A percentile compares a stretch with the other conserved stretches of the same genome.
Conservation (phyloP, 495 filamentous ascomycete genomes). For the Aspergillus incahuasiensis region DNA sequence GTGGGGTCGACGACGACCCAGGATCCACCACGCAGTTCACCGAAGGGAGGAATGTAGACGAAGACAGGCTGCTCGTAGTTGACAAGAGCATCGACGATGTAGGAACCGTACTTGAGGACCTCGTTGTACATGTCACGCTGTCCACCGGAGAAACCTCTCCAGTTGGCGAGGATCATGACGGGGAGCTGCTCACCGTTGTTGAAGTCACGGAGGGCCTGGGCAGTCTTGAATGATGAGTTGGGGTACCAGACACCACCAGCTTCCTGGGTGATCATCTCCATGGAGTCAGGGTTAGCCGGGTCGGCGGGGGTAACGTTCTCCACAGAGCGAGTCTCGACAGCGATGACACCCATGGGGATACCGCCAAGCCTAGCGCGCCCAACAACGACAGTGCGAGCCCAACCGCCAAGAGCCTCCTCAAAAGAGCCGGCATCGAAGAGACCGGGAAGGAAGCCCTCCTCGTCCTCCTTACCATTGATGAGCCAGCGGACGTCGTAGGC, state of each 20-base stretch:
- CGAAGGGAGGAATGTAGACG: conserved; percentile 95
- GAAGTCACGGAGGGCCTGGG: conserved; percentile 97
- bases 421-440: conserved; percentile 96
- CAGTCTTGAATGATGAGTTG: conserved; percentile 99
- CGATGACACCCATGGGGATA: conserved; percentile 98
- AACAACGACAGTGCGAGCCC: conserved; percentile 94
- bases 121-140: conserved; percentile 99
- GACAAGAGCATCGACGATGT: conserved; percentile 96
- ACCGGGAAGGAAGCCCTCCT: conserved; percentile 81
- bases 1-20: conserved; percentile 99
- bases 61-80: conserved; percentile 98
- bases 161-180: conserved; percentile 98
- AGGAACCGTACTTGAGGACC: conserved; percentile 97
- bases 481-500: conserved; percentile 92
- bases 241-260: conserved; percentile 99
- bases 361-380: conserved; percentile 95
- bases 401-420: conserved; percentile 92
- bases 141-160: conserved; percentile 98
- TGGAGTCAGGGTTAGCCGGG: conserved; percentile 96
- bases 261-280: conserved; percentile 87
- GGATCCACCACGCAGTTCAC: conserved; percentile 96
- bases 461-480: conserved; percentile 85
- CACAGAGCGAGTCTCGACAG: conserved; percentile 88
- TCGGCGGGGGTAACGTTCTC: conserved; percentile 98
- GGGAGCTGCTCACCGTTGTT: conserved; percentile 98